These are phyloP conservation scores for Metschnikowia gelsemii DNA, from an alignment of 805 yeast species.

Conservation along the genomic window DNA sequence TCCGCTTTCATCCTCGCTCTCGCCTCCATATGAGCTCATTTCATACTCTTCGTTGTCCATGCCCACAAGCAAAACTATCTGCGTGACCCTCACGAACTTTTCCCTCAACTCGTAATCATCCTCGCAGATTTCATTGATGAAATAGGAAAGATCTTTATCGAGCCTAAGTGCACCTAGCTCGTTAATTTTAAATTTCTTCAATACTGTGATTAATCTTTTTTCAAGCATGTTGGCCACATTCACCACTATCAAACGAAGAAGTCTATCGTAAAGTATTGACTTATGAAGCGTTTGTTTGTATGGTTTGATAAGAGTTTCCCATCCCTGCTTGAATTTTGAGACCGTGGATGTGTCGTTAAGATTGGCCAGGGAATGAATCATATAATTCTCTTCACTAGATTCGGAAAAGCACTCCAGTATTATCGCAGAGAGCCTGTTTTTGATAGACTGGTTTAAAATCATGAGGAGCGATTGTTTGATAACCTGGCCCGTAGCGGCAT, in stretches of 20 bases:
- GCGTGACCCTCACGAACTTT: conserved; percentile 77
- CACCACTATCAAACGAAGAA: conserved; percentile 51
- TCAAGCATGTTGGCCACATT: conserved; percentile 25
- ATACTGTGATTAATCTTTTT: conserved; percentile 62
- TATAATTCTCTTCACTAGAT: conserved; percentile 29
- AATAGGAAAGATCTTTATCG: conserved; percentile 74
- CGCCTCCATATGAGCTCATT: conserved; percentile 30
- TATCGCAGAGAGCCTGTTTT: conserved; percentile 42
- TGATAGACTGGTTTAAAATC: conserved; percentile 50
- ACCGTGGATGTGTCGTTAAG: conserved; percentile 38
- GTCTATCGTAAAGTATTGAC: conserved; percentile 46
- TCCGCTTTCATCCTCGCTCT: conserved; percentile 30
- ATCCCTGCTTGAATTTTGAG: conserved; percentile 53
- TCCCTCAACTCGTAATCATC: conserved; percentile 73
- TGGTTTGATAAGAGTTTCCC: conserved; percentile 67
- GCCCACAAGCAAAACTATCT: conserved; percentile 76
- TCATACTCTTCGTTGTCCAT: conserved; percentile 65
- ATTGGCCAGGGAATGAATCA: conserved; percentile 28
- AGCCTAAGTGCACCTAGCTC: conserved; percentile 80
- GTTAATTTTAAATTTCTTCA: conserved; percentile 59
- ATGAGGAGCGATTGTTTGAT: conserved; percentile 41
- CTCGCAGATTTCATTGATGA: conserved; percentile 73
- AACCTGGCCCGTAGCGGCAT: conserved; percentile 29
- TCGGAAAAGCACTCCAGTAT: conserved; percentile 46
- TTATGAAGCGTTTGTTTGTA: conserved; percentile 58